A percentile compares a stretch with the other conserved stretches of the same genome.
Evolutionary conservation across 306 rosid species (phyloP).

Genomic region (Boehmeria nivea): DNA sequence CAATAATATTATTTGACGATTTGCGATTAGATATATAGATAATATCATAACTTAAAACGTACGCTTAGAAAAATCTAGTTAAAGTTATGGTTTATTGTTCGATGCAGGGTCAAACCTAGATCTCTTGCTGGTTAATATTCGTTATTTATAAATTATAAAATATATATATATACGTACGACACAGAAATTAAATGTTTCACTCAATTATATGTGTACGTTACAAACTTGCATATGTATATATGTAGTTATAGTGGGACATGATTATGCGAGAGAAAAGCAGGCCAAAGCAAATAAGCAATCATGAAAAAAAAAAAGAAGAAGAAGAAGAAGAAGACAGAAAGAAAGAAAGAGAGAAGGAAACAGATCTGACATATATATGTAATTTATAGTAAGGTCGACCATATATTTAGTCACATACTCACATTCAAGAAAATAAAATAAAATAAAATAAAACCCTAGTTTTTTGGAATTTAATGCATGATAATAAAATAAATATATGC

Average conservation of each 20-base stretch:
- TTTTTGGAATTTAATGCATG: slow-evolving; percentile 7
- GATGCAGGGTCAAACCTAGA: no score
- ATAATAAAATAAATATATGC: background rate
- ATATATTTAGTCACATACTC: background rate
- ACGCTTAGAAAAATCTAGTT: no score
- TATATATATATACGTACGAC: no score
- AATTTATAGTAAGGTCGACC: background rate
- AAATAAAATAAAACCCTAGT: background rate
- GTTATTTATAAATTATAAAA: no score
- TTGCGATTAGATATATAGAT: no score
- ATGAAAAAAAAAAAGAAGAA: background rate
- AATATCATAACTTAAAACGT: no score
- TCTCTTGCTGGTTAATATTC: no score
- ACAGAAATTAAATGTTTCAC: background rate
- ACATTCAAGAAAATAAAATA: background rate
- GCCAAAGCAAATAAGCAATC: background rate
- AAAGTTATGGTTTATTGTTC: no score
- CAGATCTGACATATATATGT: background rate
- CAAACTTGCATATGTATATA: no score
- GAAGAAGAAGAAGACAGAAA: no score
- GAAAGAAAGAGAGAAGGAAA: background rate
- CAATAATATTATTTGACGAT: no score
- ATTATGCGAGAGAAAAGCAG: slow-evolving; percentile 8
- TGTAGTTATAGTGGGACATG: background rate
- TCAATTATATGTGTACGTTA: background rate